Evolutionary conservation across 306 rosid species (phyloP).

Genomic region (Quercus berberidifolia): DNA sequence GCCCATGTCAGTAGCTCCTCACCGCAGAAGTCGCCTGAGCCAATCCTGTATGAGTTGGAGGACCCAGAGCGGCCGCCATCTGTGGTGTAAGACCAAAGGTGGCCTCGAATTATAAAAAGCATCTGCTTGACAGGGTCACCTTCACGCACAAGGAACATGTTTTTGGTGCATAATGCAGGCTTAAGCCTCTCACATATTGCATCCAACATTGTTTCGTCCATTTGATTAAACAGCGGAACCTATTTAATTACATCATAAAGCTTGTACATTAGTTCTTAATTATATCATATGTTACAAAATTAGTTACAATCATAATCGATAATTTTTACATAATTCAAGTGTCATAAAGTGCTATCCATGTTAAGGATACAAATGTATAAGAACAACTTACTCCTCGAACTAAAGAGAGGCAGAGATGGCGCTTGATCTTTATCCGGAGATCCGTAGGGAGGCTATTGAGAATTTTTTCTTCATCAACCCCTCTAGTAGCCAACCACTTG

Average conservation of each 20-base stretch:
- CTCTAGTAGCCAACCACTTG: conserved; percentile 90
- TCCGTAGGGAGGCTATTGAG: conserved; percentile 74
- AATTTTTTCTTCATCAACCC: conserved; percentile 80
- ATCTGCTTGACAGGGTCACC: conserved; percentile 92
- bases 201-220: conserved; percentile 96
- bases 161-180: conserved; percentile 83
- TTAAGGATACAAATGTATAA: no score
- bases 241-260: neutral
- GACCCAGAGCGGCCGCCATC: conserved; percentile 86
- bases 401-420: conserved; percentile 88
- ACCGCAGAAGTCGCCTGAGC: conserved; percentile 90
- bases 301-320: no score
- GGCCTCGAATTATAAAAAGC: conserved; percentile 88
- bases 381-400: conserved; percentile 68
- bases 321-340: no score
- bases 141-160: conserved; percentile 72
- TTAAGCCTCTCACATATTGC: conserved; percentile 93
- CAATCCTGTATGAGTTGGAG: conserved; percentile 75
- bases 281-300: no score
- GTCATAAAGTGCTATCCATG: no score
- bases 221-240: conserved; percentile 88
- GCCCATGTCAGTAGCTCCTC: conserved; percentile 97
- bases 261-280: no score
- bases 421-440: conserved; percentile 88
- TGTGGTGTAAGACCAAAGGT: conserved; percentile 85